Percentiles rank a stretch among this genome's conserved stretches.
Conservation (phyloP, 2,329 filamentous ascomycete species). For the Pseudopithomyces maydicus region DNA sequence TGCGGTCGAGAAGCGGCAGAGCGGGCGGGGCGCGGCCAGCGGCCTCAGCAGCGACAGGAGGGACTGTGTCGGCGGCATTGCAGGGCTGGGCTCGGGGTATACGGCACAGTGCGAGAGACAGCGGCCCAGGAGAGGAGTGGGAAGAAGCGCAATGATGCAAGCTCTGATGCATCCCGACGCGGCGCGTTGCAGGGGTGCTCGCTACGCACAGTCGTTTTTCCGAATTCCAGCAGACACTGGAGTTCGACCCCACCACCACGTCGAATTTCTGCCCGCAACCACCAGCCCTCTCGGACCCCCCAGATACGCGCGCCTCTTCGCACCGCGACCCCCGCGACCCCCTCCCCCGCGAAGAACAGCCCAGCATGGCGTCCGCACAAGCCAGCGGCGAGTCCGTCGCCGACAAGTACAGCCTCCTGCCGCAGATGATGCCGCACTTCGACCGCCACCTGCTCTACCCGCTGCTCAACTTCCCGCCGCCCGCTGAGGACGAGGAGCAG, state of each 20-base stretch:
- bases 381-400: conserved; percentile 57
- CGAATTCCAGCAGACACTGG: neutral
- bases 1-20: conserved; percentile 49
- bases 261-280: conserved; percentile 18
- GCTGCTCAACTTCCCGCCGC: conserved; percentile 87
- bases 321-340: conserved; percentile 1
- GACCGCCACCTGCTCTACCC: conserved; percentile 97
- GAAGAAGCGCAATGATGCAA: conserved; percentile 12
- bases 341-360: conserved; percentile 6
- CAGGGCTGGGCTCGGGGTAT: neutral
- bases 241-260: conserved; percentile 12
- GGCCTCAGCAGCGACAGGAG: conserved; percentile 49
- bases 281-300: conserved; percentile 21
- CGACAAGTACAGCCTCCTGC: conserved; percentile 79
- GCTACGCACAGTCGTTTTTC: conserved; percentile 45
- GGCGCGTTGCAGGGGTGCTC: conserved; percentile 38
- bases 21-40: conserved; percentile 43
- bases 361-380: conserved; percentile 47
- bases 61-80: conserved; percentile 44
- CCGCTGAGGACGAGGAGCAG: conserved; percentile 78
- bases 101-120: neutral
- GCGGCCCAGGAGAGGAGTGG: neutral
- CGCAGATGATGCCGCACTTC: conserved; percentile 87
- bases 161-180: conserved; percentile 12
- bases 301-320: conserved; percentile 14